Evolutionary conservation across 2,329 filamentous ascomycete genomes (phyloP), one percentile per base, ranked within the genome.

Genomic region (Fusarium pseudonygamai): DNA sequence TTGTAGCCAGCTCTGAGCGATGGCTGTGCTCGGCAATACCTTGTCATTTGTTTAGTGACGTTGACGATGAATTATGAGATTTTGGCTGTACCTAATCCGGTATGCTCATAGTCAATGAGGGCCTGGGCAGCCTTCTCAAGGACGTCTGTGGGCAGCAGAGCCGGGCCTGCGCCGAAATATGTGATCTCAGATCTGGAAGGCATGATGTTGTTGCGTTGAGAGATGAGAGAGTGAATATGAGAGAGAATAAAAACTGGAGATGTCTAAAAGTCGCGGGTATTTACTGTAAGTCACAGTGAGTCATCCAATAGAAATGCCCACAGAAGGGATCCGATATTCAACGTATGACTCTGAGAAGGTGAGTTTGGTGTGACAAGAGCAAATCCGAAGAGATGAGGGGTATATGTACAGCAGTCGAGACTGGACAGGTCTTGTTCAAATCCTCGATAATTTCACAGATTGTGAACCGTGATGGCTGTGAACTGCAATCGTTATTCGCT

Each of bases 111-210:
- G 86, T 98, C 93, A 73, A 97, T 83, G 9, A 98, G 90, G 4
- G 93, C 93, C 80, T 90, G 82, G 4, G 94, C 91, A 57, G 94
- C 95, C 49, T 86, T 87, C 82, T 96, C 90, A 56, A 98, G 89
- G 28, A 98, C 93, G 8, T 89, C 84, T 18, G 93, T 97, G 30
- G 95, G 95, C 24, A 98, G 88, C 37, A 90, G 86, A n/a, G 96
- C 95, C 55, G 96, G 96, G 72, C 96, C 96, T 60, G 96, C 95
- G 70, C 95, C 95, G 77, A 97, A 97, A 84, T 97, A 96, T 74
- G 91, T 89, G 80, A 96, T 89, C 73, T 96, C 92, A 77, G 90
- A 87, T 83, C 94, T 88, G 73, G 89, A 85, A 78, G 92, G 91
- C 93, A 96, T 94, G 39, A 47, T 69, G 73, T 57, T 46, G 62